Percentiles rank a stretch among this genome's conserved stretches.
Conservation (phyloP, 768 basidiomycete genomes). For the Artomyces pyxidatus region DNA sequence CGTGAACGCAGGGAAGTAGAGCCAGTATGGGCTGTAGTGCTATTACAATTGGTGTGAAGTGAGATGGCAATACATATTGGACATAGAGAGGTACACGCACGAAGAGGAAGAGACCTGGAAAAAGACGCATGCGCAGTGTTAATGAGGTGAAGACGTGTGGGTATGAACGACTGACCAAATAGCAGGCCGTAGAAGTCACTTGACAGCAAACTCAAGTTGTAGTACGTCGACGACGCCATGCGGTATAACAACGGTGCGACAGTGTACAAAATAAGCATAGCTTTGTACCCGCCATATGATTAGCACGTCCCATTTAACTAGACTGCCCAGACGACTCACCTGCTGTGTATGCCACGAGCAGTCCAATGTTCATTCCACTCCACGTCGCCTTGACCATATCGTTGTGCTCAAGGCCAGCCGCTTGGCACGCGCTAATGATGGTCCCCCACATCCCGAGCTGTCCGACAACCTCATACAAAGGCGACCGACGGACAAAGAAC, state of each 20-base stretch:
- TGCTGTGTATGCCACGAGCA: slow-evolving; percentile 43
- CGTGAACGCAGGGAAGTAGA: slow-evolving; percentile 76
- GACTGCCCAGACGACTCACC: slow-evolving; percentile 21
- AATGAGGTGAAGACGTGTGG: background rate
- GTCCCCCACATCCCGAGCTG: slow-evolving; percentile 83
- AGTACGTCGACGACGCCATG: slow-evolving; percentile 78
- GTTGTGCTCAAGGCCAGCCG: slow-evolving; percentile 64
- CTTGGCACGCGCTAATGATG: slow-evolving; percentile 72
- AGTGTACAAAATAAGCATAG: slow-evolving; percentile 82
- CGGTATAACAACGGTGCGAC: slow-evolving; percentile 82
- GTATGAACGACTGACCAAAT: slow-evolving; percentile 45
- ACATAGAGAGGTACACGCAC: slow-evolving; percentile 25
- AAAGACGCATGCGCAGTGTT: background rate
- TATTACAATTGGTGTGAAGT: slow-evolving; percentile 23
- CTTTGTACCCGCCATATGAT: no score
- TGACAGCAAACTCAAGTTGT: slow-evolving; percentile 78
- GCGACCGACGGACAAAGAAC: slow-evolving; percentile 71
- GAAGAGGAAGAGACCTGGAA: slow-evolving; percentile 42
- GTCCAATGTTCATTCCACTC: slow-evolving; percentile 60
- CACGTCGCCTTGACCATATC: slow-evolving; percentile 60
- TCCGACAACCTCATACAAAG: slow-evolving; percentile 83
- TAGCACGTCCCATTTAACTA: no score
- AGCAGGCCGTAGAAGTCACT: slow-evolving; percentile 85
- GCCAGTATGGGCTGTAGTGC: slow-evolving; percentile 82
- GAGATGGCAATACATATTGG: background rate